Conservation (phyloP, 192 early-diverging fungal species). For the Backusella sp. region DNA sequence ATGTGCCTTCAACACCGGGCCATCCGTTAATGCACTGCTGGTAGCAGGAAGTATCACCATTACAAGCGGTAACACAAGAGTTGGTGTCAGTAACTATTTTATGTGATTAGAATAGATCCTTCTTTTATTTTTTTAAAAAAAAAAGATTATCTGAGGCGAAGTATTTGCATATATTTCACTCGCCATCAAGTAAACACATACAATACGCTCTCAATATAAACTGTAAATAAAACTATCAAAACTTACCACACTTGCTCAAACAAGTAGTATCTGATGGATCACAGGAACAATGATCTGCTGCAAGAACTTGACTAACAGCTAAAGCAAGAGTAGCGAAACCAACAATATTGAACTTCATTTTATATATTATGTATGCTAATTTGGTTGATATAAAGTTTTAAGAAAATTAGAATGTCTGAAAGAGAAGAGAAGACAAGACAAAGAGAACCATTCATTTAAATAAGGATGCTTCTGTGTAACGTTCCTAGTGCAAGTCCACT, state of each 20-base stretch:
- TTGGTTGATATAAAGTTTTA: background rate
- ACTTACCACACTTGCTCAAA: conserved; percentile 15
- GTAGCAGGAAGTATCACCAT: conserved; percentile 5
- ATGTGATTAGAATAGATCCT: background rate
- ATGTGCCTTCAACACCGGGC: background rate
- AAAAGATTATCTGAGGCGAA: background rate
- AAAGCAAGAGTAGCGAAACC: background rate
- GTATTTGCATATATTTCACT: background rate
- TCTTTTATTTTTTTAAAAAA: background rate
- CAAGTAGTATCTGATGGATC: background rate
- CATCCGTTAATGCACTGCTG: conserved; percentile 9
- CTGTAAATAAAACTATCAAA: background rate
- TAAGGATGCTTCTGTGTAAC: background rate
- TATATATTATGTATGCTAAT: background rate
- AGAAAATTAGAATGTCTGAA: background rate
- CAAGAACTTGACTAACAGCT: background rate
- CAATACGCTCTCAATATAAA: background rate
- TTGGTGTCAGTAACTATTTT: conserved; percentile 9
- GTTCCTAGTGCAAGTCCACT: background rate
- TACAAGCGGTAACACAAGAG: conserved; percentile 7
- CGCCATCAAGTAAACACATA: background rate
- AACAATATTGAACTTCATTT: background rate
- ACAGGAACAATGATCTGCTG: conserved; percentile 1
- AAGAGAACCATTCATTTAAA: background rate
- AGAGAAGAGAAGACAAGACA: background rate